Evolutionary conservation across 2,329 filamentous ascomycete species (phyloP).

Genomic region (Hymenoscyphus albidus): DNA sequence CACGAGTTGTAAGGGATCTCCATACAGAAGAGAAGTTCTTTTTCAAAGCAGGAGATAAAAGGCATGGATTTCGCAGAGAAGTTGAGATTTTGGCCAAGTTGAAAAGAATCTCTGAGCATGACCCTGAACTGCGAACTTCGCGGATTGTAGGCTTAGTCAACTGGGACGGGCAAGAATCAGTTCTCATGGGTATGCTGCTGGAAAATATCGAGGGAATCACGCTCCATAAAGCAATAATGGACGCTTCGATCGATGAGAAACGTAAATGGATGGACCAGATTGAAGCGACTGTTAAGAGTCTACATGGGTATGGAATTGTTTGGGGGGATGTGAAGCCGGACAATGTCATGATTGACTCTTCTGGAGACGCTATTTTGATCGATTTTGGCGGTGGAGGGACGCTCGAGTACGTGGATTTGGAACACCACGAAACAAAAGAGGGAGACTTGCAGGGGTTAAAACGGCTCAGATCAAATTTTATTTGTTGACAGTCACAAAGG

Average conservation of each 20-base stretch:
- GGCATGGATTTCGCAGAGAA: not conserved
- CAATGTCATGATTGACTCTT: slow-evolving; percentile 92
- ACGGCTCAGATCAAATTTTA: not conserved
- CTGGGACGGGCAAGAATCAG: slow-evolving; percentile 15
- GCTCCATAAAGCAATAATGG: slow-evolving; percentile 11
- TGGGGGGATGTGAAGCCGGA: slow-evolving; percentile 93
- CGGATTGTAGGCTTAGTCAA: slow-evolving; percentile 16
- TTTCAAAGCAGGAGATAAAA: not conserved
- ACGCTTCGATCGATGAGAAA: slow-evolving; percentile 14
- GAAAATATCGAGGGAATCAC: slow-evolving; percentile 15
- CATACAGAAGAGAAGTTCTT: not conserved
- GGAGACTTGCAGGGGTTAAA: not conserved
- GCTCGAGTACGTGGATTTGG: not conserved
- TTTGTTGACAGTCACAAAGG: not conserved
- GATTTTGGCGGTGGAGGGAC: not conserved
- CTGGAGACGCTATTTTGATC: slow-evolving; percentile 98
- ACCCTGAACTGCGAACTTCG: slow-evolving; percentile 13
- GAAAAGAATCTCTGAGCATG: slow-evolving; percentile 15
- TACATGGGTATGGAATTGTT: slow-evolving; percentile 73
- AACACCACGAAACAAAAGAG: not conserved
- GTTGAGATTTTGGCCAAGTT: slow-evolving; percentile 10
- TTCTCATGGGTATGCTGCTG: slow-evolving; percentile 18
- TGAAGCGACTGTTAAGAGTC: slow-evolving; percentile 15
- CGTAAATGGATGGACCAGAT: slow-evolving; percentile 17
- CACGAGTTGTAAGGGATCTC: slow-evolving; percentile 14